These are phyloP conservation scores for Metschnikowia bowlesiae DNA, from an alignment of 805 yeast genomes.

Conservation along the genomic window DNA sequence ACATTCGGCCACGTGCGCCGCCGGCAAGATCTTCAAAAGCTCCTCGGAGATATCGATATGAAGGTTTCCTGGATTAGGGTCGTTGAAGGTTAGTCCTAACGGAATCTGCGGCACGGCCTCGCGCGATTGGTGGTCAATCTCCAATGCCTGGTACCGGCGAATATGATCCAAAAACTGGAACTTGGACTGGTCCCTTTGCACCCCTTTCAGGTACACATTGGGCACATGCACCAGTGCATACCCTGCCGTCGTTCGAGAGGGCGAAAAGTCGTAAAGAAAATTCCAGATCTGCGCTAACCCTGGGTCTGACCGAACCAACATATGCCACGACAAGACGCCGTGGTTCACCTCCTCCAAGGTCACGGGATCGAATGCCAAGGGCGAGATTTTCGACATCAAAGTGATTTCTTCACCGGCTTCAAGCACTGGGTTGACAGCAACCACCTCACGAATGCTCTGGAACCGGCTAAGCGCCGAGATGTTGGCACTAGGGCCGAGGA, in stretches of 20 bases:
- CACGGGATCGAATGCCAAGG: constrained; percentile 9
- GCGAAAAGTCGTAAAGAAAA: constrained; percentile 10
- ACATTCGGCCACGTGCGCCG: constrained; percentile 7
- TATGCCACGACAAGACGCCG: constrained; percentile 17
- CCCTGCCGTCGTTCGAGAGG: not conserved
- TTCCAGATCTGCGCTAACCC: constrained; percentile 15
- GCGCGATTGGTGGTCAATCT: constrained; percentile 2
- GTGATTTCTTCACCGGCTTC: constrained; percentile 5
- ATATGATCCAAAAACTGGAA: constrained; percentile 10
- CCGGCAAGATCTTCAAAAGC: constrained; percentile 13
- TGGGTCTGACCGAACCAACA: constrained; percentile 14
- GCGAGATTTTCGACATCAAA: constrained; percentile 10
- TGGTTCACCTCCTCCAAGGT: constrained; percentile 13
- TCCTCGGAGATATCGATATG: constrained; percentile 8
- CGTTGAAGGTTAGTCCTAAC: constrained; percentile 13
- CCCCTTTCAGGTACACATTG: constrained; percentile 2
- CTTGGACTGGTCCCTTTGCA: constrained; percentile 3
- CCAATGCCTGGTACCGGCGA: constrained; percentile 7
- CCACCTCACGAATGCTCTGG: not conserved
- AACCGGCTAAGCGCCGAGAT: constrained; percentile 5
- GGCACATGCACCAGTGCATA: not conserved
- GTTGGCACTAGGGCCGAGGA: constrained; percentile 8
- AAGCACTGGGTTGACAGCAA: constrained; percentile 15
- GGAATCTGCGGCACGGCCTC: constrained; percentile 5
- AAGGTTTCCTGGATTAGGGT: constrained; percentile 8